Conservation (phyloP, 1,284 basidiomycete species). For the Wolfiporia cocos region DNA sequence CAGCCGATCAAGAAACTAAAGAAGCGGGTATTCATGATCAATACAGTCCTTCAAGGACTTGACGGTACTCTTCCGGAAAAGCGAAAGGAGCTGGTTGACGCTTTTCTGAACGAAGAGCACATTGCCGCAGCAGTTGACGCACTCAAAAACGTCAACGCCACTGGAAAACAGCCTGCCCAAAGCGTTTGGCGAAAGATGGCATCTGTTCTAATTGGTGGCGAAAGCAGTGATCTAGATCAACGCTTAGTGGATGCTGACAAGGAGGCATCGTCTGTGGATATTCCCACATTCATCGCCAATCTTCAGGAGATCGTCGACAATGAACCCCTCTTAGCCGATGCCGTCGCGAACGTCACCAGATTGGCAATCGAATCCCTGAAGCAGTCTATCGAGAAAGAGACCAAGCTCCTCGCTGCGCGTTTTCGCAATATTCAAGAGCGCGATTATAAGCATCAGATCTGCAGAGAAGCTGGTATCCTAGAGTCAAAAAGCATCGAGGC, state of each 20-base stretch:
- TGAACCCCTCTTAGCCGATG: constrained; percentile 2
- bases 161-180: background rate
- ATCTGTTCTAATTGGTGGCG: background rate
- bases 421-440: constrained; percentile 19
- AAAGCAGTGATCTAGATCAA: background rate
- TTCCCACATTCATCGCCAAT: background rate
- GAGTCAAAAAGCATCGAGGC: background rate
- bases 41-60: background rate
- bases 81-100: background rate
- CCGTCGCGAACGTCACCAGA: background rate
- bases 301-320: background rate
- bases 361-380: background rate
- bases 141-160: background rate
- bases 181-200: background rate
- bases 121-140: background rate
- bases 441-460: constrained; percentile 8
- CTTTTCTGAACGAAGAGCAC: background rate
- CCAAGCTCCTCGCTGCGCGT: constrained; percentile 1
- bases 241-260: background rate
- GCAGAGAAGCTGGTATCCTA: background rate
- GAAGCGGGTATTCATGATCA: constrained; percentile 2
- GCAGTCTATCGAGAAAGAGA: constrained; percentile 6
- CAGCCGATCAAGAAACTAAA: background rate
- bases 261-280: background rate
- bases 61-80: background rate